phyloP scores from a whole-genome alignment of 257 asterid species.

The Eucommia ulmoides region DNA sequence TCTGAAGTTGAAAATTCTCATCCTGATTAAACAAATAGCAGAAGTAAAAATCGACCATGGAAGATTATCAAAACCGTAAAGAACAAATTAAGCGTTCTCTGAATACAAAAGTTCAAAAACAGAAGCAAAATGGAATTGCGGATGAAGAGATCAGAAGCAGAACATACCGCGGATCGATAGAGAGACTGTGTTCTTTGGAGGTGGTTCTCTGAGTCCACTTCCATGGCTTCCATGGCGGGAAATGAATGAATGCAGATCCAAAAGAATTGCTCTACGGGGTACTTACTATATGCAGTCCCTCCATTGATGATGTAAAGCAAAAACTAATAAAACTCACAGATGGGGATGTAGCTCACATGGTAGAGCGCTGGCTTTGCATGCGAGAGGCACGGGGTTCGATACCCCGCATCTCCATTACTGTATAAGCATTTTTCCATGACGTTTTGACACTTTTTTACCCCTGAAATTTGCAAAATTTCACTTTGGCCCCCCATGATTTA shows the following conservation, averaged over 20 bases:
- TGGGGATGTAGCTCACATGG: constrained; percentile 62
- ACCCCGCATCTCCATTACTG: constrained; percentile 46
- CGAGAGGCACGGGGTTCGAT: constrained; percentile 41
- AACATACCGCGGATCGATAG: constrained; percentile 53
- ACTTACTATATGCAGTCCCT: no score
- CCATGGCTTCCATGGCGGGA: constrained; percentile 80
- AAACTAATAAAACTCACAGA: no score
- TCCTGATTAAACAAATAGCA: constrained; percentile 42
- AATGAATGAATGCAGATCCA: no score
- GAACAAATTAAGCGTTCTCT: neutral
- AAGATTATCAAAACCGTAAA: neutral
- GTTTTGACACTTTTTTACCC: no score
- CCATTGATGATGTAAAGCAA: no score
- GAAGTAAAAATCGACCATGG: neutral
- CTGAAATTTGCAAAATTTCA: no score
- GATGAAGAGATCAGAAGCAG: neutral
- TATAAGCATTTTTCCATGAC: no score
- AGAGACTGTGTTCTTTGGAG: constrained; percentile 54
- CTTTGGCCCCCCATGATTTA: no score
- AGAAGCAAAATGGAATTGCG: neutral
- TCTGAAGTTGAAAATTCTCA: constrained; percentile 53
- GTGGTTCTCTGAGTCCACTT: constrained; percentile 30
- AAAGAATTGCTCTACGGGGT: no score
- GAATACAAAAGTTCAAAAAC: neutral
- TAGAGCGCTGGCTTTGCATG: constrained; percentile 46